Conservation (phyloP, 164 flowering plant species). For the Stephania cephalantha region DNA sequence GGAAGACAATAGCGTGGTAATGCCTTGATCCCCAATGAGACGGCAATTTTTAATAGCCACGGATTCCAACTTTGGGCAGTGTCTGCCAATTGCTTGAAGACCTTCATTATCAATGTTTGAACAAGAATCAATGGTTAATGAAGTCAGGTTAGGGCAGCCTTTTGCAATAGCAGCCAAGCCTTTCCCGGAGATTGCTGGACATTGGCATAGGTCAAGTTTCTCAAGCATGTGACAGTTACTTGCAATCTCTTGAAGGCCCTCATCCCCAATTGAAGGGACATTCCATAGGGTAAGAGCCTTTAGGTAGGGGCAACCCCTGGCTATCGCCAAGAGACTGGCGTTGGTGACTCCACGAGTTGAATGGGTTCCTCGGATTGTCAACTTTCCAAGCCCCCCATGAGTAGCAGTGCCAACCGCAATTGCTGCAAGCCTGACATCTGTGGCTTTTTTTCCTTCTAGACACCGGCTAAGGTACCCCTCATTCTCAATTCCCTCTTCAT, state of each 20-base stretch:
- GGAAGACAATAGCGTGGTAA: conserved; percentile 47
- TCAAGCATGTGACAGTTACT: conserved; percentile 52
- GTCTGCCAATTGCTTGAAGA: conserved; percentile 46
- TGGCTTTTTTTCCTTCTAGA: conserved; percentile 81
- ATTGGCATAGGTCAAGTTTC: conserved; percentile 63
- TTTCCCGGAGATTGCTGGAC: conserved; percentile 52
- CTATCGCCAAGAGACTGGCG: conserved; percentile 56
- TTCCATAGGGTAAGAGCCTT: conserved; percentile 65
- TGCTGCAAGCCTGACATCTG: conserved; percentile 77
- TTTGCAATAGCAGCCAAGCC: conserved; percentile 61
- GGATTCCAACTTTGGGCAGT: conserved; percentile 50
- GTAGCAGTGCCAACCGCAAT: conserved; percentile 64
- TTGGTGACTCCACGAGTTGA: conserved; percentile 45
- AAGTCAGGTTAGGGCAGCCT: conserved; percentile 50
- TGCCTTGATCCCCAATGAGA: conserved; percentile 75
- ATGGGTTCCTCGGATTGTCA: conserved; percentile 51
- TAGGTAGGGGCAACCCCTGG: conserved; percentile 63
- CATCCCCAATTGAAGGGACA: conserved; percentile 44
- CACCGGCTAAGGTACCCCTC: conserved; percentile 62
- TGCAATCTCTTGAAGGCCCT: conserved; percentile 56
- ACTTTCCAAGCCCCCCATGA: conserved; percentile 81
- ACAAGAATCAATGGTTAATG: conserved; percentile 59
- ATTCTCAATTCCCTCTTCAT: conserved; percentile 21
- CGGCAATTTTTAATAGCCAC: conserved; percentile 59
- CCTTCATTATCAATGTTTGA: conserved; percentile 49